Conservation (phyloP, 83 land plant species). For the Picea abies region DNA sequence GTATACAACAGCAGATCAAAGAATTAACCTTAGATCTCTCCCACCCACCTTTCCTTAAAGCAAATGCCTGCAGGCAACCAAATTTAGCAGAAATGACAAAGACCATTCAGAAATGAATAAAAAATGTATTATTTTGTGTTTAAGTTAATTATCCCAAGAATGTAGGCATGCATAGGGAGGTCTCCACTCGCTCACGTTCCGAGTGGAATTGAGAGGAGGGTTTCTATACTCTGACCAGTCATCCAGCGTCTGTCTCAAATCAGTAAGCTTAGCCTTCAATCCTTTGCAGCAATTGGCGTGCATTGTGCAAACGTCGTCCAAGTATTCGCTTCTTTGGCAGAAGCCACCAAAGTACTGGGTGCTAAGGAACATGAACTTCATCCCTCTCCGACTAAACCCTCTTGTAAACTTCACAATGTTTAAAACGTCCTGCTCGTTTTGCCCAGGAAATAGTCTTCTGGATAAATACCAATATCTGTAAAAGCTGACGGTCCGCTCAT, state of each 20-base stretch:
- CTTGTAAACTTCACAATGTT: constrained; percentile 32
- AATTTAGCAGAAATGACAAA: too few relatives aligned
- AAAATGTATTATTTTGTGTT: too few relatives aligned
- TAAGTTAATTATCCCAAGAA: not conserved
- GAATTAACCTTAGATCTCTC: too few relatives aligned
- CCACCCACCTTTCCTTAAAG: too few relatives aligned
- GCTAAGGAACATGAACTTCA: constrained; percentile 40
- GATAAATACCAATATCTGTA: constrained; percentile 57
- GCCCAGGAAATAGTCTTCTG: constrained; percentile 35
- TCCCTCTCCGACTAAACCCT: constrained; percentile 31
- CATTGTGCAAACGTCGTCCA: constrained; percentile 43
- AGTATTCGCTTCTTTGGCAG: constrained; percentile 31
- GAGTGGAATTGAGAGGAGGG: constrained; percentile 6
- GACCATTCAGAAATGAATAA: too few relatives aligned
- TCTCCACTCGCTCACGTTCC: not conserved
- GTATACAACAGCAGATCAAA: too few relatives aligned
- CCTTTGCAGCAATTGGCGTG: constrained; percentile 63
- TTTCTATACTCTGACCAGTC: constrained; percentile 35
- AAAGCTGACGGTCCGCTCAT: constrained; percentile 46
- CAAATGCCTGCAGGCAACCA: too few relatives aligned
- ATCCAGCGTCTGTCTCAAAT: constrained; percentile 35
- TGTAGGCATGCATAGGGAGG: constrained; percentile 5
- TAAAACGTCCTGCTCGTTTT: constrained; percentile 79
- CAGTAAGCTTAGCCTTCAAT: constrained; percentile 40
- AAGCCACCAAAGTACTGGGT: constrained; percentile 50